phyloP scores from a whole-genome alignment of 2,329 filamentous ascomycete genomes.

The Penicillium sp. region DNA sequence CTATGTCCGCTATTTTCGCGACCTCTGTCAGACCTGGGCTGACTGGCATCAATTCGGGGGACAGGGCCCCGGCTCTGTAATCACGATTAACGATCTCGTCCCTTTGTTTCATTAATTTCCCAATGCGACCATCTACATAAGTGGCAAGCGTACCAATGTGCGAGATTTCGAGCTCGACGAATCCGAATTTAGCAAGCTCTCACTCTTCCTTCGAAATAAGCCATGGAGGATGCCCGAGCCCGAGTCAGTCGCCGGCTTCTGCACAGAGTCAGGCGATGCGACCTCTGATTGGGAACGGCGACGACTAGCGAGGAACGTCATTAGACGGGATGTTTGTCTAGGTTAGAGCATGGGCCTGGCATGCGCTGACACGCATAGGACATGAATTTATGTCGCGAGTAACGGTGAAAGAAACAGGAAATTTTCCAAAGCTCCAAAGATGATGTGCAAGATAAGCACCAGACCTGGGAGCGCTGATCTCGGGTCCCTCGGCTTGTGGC shows the following conservation, averaged over 20 bases:
- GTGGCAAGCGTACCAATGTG: neutral
- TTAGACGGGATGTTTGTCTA: conserved; percentile 1
- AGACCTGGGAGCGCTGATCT: neutral
- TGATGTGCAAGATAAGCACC: neutral
- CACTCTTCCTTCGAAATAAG: conserved; percentile 25
- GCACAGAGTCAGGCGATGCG: conserved; percentile 6
- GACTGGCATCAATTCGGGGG: neutral
- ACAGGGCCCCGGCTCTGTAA: neutral
- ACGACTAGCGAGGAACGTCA: conserved; percentile 31
- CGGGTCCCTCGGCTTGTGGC: conserved; percentile 15
- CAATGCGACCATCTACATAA: neutral
- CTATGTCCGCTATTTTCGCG: neutral
- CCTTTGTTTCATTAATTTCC: neutral
- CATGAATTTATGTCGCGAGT: neutral
- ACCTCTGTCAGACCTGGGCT: neutral
- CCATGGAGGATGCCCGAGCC: conserved; percentile 20
- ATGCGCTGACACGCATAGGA: neutral
- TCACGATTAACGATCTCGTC: neutral
- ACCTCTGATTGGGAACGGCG: conserved; percentile 27
- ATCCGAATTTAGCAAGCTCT: conserved; percentile 1
- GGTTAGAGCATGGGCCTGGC: neutral
- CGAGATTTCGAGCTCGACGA: neutral
- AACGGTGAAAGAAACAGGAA: neutral
- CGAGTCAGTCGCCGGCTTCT: neutral
- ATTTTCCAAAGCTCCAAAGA: neutral